phyloP scores from a whole-genome alignment of 2,329 filamentous ascomycete genomes.

The Fusarium buharicum region DNA sequence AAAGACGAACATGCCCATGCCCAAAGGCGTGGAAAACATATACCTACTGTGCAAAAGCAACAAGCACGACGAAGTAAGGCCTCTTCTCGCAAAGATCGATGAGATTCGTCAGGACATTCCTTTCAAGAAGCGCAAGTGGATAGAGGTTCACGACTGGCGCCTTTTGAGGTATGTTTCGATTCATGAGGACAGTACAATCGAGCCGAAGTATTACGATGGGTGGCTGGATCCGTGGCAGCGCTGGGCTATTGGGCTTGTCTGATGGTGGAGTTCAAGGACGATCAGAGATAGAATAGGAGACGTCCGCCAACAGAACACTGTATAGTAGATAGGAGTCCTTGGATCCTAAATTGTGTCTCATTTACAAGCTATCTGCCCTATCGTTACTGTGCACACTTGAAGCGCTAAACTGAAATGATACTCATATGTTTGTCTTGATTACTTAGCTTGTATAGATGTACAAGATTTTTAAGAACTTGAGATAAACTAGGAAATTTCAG shows the following conservation, averaged over 20 bases:
- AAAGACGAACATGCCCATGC: not conserved
- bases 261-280: constrained; percentile 13
- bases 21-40: constrained; percentile 23
- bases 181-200: constrained; percentile 50
- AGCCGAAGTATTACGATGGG: constrained; percentile 49
- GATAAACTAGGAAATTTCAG: too few species aligned
- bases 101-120: constrained; percentile 42
- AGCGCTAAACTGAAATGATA: too few species aligned
- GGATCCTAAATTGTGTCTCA: not conserved
- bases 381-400: not conserved
- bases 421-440: too few species aligned
- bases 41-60: constrained; percentile 58
- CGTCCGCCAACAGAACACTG: not conserved
- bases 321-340: not conserved
- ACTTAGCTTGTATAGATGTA: too few species aligned
- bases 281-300: not conserved
- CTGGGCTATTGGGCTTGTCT: constrained; percentile 58
- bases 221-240: constrained; percentile 56
- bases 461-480: too few species aligned
- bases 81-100: constrained; percentile 51
- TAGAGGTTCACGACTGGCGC: constrained; percentile 61
- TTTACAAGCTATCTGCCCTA: not conserved
- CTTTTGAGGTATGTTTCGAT: constrained; percentile 55
- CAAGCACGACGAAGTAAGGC: constrained; percentile 46
- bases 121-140: constrained; percentile 50